Percentiles rank a stretch among this genome's conserved stretches.
phyloP scores from a whole-genome alignment of 2,329 filamentous ascomycete species.

The Orbilia oligospora region DNA sequence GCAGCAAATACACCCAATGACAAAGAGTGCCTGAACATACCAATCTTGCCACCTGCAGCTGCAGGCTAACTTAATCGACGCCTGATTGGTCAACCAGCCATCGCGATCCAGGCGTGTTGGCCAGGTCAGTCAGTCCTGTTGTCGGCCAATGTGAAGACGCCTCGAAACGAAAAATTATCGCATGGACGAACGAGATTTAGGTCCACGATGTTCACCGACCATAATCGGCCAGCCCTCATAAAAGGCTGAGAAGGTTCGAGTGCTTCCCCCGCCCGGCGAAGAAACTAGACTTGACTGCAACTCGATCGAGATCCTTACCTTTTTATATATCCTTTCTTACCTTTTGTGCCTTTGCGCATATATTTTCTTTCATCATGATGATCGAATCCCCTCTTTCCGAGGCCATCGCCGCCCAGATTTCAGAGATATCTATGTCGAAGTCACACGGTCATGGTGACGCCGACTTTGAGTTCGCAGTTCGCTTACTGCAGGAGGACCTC shows the following conservation, averaged over 20 bases:
- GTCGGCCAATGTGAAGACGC: conserved; percentile 37
- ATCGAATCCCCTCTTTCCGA: conserved; percentile 44
- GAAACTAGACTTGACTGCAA: neutral
- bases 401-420: conserved; percentile 54
- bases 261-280: conserved; percentile 7
- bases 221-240: conserved; percentile 23
- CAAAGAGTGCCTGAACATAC: conserved; percentile 38
- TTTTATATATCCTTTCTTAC: neutral
- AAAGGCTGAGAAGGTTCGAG: conserved; percentile 26
- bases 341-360: neutral
- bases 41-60: conserved; percentile 28
- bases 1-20: conserved; percentile 19
- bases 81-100: conserved; percentile 47
- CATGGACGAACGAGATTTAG: neutral
- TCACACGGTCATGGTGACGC: conserved; percentile 19
- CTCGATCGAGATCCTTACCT: neutral
- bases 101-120: conserved; percentile 39
- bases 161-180: conserved; percentile 33
- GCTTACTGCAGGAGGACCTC: conserved; percentile 54
- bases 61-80: conserved; percentile 26
- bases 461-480: conserved; percentile 47
- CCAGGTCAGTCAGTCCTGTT: conserved; percentile 35
- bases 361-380: conserved; percentile 19
- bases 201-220: conserved; percentile 5
- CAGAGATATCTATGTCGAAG: conserved; percentile 38